Base-by-base conservation (phyloP, 108 stramenopile genomes). In the Cylindrotheca closterium region DNA sequence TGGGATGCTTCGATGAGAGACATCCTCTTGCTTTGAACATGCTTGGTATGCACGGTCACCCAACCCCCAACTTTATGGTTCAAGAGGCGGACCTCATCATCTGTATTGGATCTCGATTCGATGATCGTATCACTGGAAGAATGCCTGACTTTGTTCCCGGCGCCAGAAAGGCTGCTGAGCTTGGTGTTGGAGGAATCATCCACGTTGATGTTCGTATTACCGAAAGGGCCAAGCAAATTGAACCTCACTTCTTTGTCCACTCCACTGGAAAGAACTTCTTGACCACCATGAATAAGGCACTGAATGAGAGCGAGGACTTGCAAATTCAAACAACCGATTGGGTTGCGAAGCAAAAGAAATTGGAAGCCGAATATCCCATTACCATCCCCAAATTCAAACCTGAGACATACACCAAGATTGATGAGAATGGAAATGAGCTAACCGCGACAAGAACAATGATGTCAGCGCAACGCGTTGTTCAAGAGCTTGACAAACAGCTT, bases 31-130 rank as follows among this genome's bases (percentile, higher is more conserved):
- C 94, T 42, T 77, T 92, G 51, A 92, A 92, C 55, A 92, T 95
- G 88, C 60, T 95, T 56, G 91, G 94, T 29, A 95, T 95, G 94
- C 94, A 95, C 73, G 94, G 91, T 0, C 91, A 92, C 42, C 84
- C 94, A 8, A 92, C 89, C 30, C 91, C 94, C 22, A 95, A 95
- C 71, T 95, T 83, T 51, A 70, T 92, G 75, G 78, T 91, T n/a
- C 94, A 95, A 72, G 87, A 92, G 47, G 82, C 89, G 17, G 94
- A 95, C 62, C 85, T 95, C 45, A 79, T 95, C 63, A 82, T 95
- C 25, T 80, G 79, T 46, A 75, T 95, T 26, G 94, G 94, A 51
- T 92, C 94, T 24, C 77, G 94, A 51, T 95, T 95, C 51, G 94
- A 95, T 62, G 94, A 95, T 79, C 91, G 94, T 30, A 91, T 95